Evolutionary conservation across 2,329 filamentous ascomycete species (phyloP).

Genomic region (Aspergillus pseudoviridinutans): DNA sequence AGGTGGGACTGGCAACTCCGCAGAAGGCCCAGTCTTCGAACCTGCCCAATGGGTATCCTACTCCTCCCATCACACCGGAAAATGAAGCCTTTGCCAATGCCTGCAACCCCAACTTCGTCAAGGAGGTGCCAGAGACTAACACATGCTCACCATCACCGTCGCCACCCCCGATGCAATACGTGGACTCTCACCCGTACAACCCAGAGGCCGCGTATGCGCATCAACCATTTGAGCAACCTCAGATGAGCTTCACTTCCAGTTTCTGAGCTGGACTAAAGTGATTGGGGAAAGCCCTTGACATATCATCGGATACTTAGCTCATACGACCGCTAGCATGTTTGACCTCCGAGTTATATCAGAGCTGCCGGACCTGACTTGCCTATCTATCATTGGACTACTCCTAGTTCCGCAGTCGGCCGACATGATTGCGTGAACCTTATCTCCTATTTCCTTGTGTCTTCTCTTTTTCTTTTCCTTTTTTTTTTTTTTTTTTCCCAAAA

Average conservation of each 20-base stretch:
- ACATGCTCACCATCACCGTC: conserved; percentile 37
- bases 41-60: conserved; percentile 43
- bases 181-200: conserved; percentile 33
- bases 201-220: conserved; percentile 31
- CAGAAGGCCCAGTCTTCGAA: conserved; percentile 37
- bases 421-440: background rate
- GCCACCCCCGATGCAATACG: conserved; percentile 35
- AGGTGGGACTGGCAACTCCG: conserved; percentile 41
- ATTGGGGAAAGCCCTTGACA: conserved; percentile 2
- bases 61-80: conserved; percentile 47
- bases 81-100: conserved; percentile 39
- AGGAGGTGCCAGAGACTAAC: conserved; percentile 22
- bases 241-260: conserved; percentile 32
- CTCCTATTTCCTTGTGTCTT: conserved; percentile 19
- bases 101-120: conserved; percentile 30
- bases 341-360: background rate
- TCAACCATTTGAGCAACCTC: conserved; percentile 30
- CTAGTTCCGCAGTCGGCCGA: background rate
- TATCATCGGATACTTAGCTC: conserved; percentile 4
- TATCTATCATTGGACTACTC: conserved; percentile 9
- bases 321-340: background rate
- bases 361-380: conserved; percentile 7
- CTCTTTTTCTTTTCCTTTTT: conserved; percentile 21
- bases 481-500: conserved; percentile 25
- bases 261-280: conserved; percentile 20